These are phyloP conservation scores for Penicillium sp. DNA, from an alignment of 2,329 filamentous ascomycete species.

Conservation along the genomic window DNA sequence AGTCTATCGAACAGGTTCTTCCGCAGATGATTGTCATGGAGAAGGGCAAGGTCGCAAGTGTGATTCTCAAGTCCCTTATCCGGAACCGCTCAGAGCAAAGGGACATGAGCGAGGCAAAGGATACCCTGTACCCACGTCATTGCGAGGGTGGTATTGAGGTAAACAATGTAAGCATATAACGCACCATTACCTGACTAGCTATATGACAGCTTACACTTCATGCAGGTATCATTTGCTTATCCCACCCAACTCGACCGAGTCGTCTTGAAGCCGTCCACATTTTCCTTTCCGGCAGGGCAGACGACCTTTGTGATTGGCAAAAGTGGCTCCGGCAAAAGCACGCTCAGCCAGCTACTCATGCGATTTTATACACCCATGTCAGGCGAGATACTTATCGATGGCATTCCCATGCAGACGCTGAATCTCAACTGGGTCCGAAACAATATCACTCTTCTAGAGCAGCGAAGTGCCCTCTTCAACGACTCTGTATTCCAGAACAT, in stretches of 20 bases:
- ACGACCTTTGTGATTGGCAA: slow-evolving; percentile 76
- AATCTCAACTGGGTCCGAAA: slow-evolving; percentile 67
- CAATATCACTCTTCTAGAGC: slow-evolving; percentile 76
- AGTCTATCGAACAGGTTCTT: slow-evolving; percentile 67
- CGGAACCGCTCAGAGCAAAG: slow-evolving; percentile 20
- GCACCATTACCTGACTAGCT: background rate
- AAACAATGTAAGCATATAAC: slow-evolving; percentile 50
- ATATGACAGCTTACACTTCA: background rate
- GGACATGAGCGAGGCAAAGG: slow-evolving; percentile 25
- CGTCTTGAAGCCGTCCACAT: slow-evolving; percentile 57
- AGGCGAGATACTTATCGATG: slow-evolving; percentile 67
- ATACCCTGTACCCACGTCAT: slow-evolving; percentile 28
- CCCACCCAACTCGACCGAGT: slow-evolving; percentile 59
- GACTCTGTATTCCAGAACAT: slow-evolving; percentile 76
- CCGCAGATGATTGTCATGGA: slow-evolving; percentile 72
- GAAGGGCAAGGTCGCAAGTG: slow-evolving; percentile 71
- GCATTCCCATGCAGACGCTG: slow-evolving; percentile 55
- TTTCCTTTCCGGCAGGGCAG: slow-evolving; percentile 67
- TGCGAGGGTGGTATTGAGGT: slow-evolving; percentile 67
- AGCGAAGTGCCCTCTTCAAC: slow-evolving; percentile 73
- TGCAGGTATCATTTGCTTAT: slow-evolving; percentile 74
- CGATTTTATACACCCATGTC: slow-evolving; percentile 65
- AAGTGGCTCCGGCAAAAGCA: slow-evolving; percentile 91
- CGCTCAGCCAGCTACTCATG: slow-evolving; percentile 71
- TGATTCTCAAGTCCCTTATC: slow-evolving; percentile 52